Conservation (phyloP, 2,329 filamentous ascomycete species). For the Metarhizium robertsii region DNA sequence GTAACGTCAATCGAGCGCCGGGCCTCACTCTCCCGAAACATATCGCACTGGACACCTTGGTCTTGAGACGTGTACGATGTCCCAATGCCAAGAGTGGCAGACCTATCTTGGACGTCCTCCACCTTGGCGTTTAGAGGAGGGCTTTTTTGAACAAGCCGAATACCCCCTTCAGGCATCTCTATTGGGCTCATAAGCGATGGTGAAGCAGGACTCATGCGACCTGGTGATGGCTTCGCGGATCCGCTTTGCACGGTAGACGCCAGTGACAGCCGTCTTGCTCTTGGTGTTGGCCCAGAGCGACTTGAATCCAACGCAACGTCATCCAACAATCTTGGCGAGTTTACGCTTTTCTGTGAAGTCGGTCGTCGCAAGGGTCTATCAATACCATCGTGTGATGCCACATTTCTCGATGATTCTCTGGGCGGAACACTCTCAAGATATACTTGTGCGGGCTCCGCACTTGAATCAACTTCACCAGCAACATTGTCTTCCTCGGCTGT, state of each 20-base stretch:
- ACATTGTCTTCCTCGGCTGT: neutral
- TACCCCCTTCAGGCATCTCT: neutral
- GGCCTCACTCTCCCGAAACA: neutral
- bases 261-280: neutral
- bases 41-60: conserved; percentile 4
- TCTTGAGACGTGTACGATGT: neutral
- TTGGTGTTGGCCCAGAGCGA: neutral
- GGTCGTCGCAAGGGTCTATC: neutral
- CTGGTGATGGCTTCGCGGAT: neutral
- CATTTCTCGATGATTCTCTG: conserved; percentile 10
- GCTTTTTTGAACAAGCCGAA: conserved; percentile 2
- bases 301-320: neutral
- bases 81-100: neutral
- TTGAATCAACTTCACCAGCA: neutral
- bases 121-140: neutral
- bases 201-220: neutral
- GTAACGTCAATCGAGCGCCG: conserved; percentile 10
- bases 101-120: neutral
- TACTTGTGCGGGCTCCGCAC: neutral
- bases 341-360: neutral
- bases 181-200: neutral
- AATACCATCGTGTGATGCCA: neutral
- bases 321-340: neutral
- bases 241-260: neutral
- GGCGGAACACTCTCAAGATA: conserved; percentile 10